Conservation (phyloP, 1,284 basidiomycete genomes). For the Puccinia triticina region DNA sequence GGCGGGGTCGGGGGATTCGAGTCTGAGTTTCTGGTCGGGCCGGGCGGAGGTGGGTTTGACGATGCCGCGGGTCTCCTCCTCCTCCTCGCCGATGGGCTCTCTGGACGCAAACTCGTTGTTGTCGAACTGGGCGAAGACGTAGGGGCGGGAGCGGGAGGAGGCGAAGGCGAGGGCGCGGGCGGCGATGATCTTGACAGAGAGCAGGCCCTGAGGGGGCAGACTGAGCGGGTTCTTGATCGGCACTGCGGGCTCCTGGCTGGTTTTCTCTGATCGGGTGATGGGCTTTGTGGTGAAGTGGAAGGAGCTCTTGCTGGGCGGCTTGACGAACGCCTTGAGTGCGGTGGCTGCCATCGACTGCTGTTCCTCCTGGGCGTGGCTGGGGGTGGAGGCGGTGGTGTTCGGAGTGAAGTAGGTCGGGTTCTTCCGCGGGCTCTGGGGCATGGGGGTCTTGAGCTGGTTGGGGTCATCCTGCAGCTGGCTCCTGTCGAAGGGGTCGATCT, state of each 20-base stretch:
- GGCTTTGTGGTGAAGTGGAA: conserved; percentile 22
- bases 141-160: conserved; percentile 69
- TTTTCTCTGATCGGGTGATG: conserved; percentile 22
- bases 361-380: neutral
- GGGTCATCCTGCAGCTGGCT: neutral
- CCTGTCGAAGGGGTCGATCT: conserved; percentile 72
- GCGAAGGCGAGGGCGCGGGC: conserved; percentile 71
- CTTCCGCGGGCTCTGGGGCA: neutral
- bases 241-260: neutral
- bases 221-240: conserved; percentile 8
- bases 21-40: neutral
- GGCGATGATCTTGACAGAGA: conserved; percentile 92
- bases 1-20: neutral
- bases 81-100: conserved; percentile 77
- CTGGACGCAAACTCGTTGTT: conserved; percentile 97
- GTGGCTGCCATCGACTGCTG: conserved; percentile 31
- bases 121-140: conserved; percentile 97
- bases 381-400: neutral
- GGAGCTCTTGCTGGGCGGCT: neutral
- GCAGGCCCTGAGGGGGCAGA: conserved; percentile 69
- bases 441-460: conserved; percentile 31
- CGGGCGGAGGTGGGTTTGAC: neutral
- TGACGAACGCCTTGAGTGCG: conserved; percentile 37
- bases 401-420: conserved; percentile 9
- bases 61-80: conserved; percentile 62